Conservation (phyloP, 495 filamentous ascomycete species). For the Neurospora discreta region DNA sequence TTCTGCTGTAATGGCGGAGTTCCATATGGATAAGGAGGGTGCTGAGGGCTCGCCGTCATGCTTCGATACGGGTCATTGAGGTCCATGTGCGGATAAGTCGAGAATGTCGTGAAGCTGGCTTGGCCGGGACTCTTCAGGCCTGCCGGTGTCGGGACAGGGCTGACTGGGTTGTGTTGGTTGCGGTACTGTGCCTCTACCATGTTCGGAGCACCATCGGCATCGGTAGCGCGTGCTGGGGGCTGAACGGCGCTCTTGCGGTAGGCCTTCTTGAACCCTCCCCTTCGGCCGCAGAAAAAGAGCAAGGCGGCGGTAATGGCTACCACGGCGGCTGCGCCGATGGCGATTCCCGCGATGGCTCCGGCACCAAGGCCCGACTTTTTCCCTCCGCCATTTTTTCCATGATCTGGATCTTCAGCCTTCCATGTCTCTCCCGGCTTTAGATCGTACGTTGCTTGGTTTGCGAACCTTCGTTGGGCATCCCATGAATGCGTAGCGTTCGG, state of each 20-base stretch:
- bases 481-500: conserved; percentile 18
- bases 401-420: too few species aligned
- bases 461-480: conserved; percentile 19
- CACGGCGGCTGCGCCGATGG: conserved; percentile 31
- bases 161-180: conserved; percentile 2
- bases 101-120: conserved; percentile 10
- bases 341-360: conserved; percentile 39
- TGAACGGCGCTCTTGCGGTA: conserved; percentile 10
- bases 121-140: conserved; percentile 19
- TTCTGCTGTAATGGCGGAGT: conserved; percentile 1
- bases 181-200: conserved; percentile 15
- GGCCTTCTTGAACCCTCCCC: conserved; percentile 23
- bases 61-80: conserved; percentile 5
- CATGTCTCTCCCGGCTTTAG: conserved; percentile 28
- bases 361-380: conserved; percentile 8
- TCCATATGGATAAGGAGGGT: neutral
- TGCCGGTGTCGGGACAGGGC: neutral
- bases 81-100: neutral
- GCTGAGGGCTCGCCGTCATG: conserved; percentile 4
- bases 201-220: conserved; percentile 1
- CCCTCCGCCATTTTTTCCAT: too few species aligned
- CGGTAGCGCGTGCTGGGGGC: neutral
- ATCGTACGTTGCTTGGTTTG: conserved; percentile 17
- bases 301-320: conserved; percentile 25
- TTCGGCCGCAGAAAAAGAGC: conserved; percentile 32